Evolutionary conservation across 345 rosid species (phyloP), one percentile per base, ranked within the genome.

Genomic region (Jatropha curcas): DNA sequence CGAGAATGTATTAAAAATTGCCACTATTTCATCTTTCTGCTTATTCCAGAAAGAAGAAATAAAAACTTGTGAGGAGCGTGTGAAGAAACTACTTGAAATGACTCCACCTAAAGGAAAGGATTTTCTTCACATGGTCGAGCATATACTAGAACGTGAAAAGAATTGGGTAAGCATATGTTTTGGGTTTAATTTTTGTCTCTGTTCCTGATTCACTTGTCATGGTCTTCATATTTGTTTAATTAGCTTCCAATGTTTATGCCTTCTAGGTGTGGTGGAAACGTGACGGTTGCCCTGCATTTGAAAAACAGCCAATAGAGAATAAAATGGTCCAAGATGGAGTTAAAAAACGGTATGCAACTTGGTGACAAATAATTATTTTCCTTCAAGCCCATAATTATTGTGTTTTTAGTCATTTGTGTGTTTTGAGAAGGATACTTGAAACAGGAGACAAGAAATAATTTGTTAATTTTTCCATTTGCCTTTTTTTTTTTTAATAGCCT

Each of bases 181-280:
- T n/a, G 20, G 19, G 13, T 62, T 67, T 55, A 56, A 31, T 48
- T 19, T 16, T 58, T 48, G 13, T 17, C 16, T 55, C 55, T 60
- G 8, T 57, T 75, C 67, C 66, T 76, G 41, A 71, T 60, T 71
- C 71, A 35, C 33, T 25, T 27, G 25, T 57, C 20, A 56, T 64
- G 69, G 60, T 61, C 59, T 37, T 70, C 7, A 10, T 70, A 52
- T 41, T 52, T 65, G 14, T 63, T 61, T 50, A 57, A 45, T 75
- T 50, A 71, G 19, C 60, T 57, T 55, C 37, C 69, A 48, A 74
- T 68, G 31, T 70, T 24, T 72, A 2, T 80, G 57, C 71, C 52
- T 76, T 48, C 60, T 77, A 95, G 99, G 90, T 91, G 27, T 95
- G 98, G 98, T 95, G 99, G 98, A 95, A 95, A 82, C 94, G 98